Evolutionary conservation across 306 rosid species (phyloP), one percentile per base, ranked within the genome.

Genomic region (Cyamopsis tetragonoloba): DNA sequence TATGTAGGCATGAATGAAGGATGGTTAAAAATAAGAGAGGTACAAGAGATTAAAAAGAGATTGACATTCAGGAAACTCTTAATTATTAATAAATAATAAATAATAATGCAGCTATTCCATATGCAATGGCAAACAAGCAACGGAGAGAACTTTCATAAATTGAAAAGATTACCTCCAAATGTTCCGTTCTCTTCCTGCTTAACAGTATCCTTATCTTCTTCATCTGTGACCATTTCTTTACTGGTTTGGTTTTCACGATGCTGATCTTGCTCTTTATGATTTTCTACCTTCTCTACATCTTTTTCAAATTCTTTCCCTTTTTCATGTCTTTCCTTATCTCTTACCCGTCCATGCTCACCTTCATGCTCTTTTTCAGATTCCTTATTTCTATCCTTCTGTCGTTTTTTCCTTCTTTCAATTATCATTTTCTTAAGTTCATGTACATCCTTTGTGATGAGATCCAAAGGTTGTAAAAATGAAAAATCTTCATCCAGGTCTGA

Each of bases 401-500:
- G 66, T 77, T 58, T 81, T 80, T 79, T 88, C 79, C 77, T 84
- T 73, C 86, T 84, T 32, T 93, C 97, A 73, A 63, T 88, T 19
- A 93, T 76, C 78, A 90, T 74, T 85, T 86, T 87, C 74, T 89
- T 71, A 39, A 93, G 83, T 77, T 93, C 89, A 66, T 80, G 63
- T 50, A 90, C 90, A 85, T 85, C 91, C 77, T 89, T 93, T 19
- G 96, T 90, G 76, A 93, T 89, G 54, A 93, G 93, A 81, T 93
- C 99, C 74, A 90, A 58, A 66, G 99, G 97, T 74, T 88, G 87
- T 80, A 81, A 64, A 77, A 93, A 86, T 6, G 97, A 89, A 82
- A 93, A 93, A 88, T 93, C 97, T 73, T 93, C 99, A 34, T 89
- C 99, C 81, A 85, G 43, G 51, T 88, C 99, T 61, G 86, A 72